Conservation (phyloP, 352 stramenopile species). For the Pythium sukuiense region DNA sequence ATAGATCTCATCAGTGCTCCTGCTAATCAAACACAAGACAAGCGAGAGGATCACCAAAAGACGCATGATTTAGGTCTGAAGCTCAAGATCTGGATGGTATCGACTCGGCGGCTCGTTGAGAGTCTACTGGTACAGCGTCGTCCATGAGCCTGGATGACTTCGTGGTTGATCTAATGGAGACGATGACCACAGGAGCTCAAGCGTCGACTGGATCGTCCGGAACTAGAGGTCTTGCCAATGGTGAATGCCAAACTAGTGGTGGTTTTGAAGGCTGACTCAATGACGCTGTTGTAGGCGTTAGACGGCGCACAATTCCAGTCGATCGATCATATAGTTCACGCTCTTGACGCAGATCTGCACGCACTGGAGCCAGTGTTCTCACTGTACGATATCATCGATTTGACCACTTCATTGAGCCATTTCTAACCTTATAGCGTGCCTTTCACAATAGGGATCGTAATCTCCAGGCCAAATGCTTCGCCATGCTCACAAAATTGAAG, state of each 20-base stretch:
- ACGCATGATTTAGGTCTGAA: background rate
- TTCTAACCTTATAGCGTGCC: background rate
- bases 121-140: conserved; percentile 13
- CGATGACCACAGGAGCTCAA: conserved; percentile 12
- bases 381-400: conserved; percentile 2
- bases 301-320: conserved; percentile 20
- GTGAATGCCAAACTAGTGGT: background rate
- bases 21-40: background rate
- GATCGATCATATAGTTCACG: conserved; percentile 13
- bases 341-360: conserved; percentile 12
- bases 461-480: conserved; percentile 22
- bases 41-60: background rate
- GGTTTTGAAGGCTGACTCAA: background rate
- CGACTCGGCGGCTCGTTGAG: conserved; percentile 25
- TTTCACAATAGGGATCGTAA: conserved; percentile 15
- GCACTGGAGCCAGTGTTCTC: conserved; percentile 17
- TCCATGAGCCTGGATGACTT: background rate
- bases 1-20: too few species aligned
- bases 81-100: conserved; percentile 30
- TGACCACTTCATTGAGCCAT: background rate
- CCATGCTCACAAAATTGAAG: conserved; percentile 21
- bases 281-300: conserved; percentile 7
- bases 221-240: conserved; percentile 8
- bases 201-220: conserved; percentile 17
- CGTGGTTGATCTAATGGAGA: background rate